phyloP scores from a whole-genome alignment of 2,329 filamentous ascomycete species.

The Alternaria viburni region DNA sequence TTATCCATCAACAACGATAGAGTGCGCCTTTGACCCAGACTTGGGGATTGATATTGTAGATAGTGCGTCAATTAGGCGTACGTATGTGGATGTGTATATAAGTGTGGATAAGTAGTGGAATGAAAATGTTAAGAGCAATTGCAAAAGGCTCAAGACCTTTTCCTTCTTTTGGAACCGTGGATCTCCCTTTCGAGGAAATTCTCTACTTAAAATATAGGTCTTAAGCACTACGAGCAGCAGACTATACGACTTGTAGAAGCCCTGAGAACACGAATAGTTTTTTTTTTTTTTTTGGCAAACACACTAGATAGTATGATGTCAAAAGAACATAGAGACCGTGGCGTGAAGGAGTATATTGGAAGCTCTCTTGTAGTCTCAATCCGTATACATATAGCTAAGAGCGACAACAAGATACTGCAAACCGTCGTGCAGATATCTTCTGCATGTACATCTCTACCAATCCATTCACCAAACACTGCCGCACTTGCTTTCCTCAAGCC shows the following conservation, averaged over 20 bases:
- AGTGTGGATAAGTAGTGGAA: too few species aligned
- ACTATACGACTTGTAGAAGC: background rate
- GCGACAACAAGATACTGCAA: background rate
- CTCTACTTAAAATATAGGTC: too few species aligned
- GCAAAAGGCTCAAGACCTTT: too few species aligned
- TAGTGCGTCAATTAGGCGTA: too few species aligned
- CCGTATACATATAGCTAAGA: background rate
- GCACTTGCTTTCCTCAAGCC: background rate
- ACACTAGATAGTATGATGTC: background rate
- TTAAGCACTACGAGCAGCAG: too few species aligned
- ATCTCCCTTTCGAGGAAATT: too few species aligned
- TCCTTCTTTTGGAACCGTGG: too few species aligned
- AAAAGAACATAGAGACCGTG: background rate
- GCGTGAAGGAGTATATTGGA: background rate
- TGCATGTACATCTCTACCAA: background rate
- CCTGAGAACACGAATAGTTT: background rate
- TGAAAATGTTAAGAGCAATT: too few species aligned
- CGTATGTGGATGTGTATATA: too few species aligned
- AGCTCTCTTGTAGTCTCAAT: background rate
- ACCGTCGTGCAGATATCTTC: background rate
- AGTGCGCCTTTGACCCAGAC: background rate
- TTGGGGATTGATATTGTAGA: too few species aligned
- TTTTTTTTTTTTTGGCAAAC: background rate
- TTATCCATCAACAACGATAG: too few species aligned
- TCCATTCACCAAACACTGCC: background rate